Base-by-base conservation (phyloP, 2,329 filamentous ascomycete genomes). In the Pseudogymnoascus verrucosus region DNA sequence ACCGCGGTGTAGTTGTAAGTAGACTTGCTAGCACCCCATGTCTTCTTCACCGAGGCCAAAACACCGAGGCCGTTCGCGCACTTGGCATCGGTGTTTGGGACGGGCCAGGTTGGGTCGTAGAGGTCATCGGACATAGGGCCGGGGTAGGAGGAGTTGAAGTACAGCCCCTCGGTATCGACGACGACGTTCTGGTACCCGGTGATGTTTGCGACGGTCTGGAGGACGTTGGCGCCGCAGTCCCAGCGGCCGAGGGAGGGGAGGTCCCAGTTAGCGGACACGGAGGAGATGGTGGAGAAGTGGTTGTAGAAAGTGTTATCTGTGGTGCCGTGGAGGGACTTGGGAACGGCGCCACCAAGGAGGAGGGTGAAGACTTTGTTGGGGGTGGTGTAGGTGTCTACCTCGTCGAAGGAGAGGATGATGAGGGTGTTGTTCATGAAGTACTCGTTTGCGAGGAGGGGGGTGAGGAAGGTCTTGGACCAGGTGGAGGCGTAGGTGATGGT, bases 341-440 rank as follows among this genome's bases (percentile, higher is more conserved):
- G 81, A 1, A 86, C 72, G 10, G 82, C 81, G 47, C 79, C 82
- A 3, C 84, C 84, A 6, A 86, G 77, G 1, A 86, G 76, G 34
- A 86, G 76, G 31, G 77, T 79, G 37, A 79, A 79, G 51, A 86
- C 80, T 61, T 77, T 77, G 74, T 86, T 86, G 51, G 79, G 79
- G 63, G 77, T 70, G 2, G 72, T 73, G 72, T 84, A 82, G 10
- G 78, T 79, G 65, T 82, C 79, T 66, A 78, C 80, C 70, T 86
- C 84, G 68, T 86, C 84, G 65, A 83, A 86, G 2, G 82, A 85
- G 44, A 86, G 75, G 6, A 84, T 76, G 44, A 86, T 78, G 5
- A 86, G 77, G 0, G 83, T 86, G 60, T 74, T 73, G 19, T 79
- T 74, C 76, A 80, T 80, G 73, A 85, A 84, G 47, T 79, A 75